Conservation (phyloP, 2,329 filamentous ascomycete genomes). For the Coniella vitis region DNA sequence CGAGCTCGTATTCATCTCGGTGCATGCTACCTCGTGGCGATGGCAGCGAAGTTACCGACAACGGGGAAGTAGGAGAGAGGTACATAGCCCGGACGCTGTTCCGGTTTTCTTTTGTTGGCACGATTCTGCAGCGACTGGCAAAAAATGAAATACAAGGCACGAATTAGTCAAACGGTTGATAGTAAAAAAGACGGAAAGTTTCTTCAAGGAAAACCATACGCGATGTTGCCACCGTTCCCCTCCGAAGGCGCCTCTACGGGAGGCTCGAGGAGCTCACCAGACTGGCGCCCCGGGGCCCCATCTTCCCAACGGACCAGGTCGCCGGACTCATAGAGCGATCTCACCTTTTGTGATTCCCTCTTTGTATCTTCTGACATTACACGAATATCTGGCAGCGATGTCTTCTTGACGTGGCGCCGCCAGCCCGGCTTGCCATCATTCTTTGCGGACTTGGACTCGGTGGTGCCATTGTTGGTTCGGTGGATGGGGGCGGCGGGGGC, state of each 20-base stretch:
- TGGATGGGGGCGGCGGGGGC: conserved; percentile 7
- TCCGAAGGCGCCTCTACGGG: conserved; percentile 45
- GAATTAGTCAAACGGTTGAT: conserved; percentile 25
- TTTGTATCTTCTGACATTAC: conserved; percentile 49
- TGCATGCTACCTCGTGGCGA: conserved; percentile 35
- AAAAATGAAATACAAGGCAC: conserved; percentile 5
- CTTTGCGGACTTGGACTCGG: conserved; percentile 14
- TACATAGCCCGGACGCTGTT: conserved; percentile 24
- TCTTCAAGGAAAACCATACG: conserved; percentile 46
- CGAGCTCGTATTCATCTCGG: conserved; percentile 39
- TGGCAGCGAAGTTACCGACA: conserved; percentile 38
- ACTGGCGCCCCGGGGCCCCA: conserved; percentile 39
- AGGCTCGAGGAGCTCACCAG: conserved; percentile 41
- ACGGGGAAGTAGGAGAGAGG: conserved; percentile 29
- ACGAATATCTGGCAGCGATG: conserved; percentile 40
- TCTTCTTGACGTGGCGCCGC: conserved; percentile 15
- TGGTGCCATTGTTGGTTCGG: conserved; percentile 15
- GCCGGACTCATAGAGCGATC: conserved; percentile 56
- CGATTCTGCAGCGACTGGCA: conserved; percentile 5
- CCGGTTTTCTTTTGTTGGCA: conserved; percentile 11
- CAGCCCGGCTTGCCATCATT: conserved; percentile 15
- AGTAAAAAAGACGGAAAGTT: not conserved
- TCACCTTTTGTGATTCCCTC: conserved; percentile 61
- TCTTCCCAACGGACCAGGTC: conserved; percentile 48
- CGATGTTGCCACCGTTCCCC: conserved; percentile 44